These are phyloP conservation scores for Colletotrichum noveboracense DNA, from an alignment of 2,329 filamentous ascomycete genomes.

Conservation along the genomic window DNA sequence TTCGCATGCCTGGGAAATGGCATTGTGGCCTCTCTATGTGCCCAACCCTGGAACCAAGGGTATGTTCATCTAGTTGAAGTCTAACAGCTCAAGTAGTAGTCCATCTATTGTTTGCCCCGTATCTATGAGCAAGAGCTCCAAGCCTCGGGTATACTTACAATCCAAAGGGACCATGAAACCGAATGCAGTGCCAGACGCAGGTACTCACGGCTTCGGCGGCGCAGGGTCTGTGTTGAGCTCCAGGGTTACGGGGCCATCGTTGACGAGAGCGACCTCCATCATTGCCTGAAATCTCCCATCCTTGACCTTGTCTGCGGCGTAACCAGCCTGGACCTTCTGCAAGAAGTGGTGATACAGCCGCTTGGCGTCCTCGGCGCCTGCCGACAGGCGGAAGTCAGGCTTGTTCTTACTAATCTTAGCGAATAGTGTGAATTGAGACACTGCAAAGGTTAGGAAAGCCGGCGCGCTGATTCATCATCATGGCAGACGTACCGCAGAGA, in stretches of 20 bases:
- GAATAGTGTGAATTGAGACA: constrained; percentile 95
- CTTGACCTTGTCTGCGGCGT: constrained; percentile 78
- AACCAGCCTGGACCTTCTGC: constrained; percentile 73
- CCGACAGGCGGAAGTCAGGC: constrained; percentile 91
- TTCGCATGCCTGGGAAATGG: not conserved
- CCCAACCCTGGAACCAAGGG: not conserved
- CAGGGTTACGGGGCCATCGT: constrained; percentile 67
- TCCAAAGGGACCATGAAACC: not conserved
- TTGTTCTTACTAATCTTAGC: constrained; percentile 96
- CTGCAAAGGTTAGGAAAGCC: constrained; percentile 47
- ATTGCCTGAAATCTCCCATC: constrained; percentile 98
- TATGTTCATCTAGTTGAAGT: not conserved
- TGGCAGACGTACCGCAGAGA: constrained; percentile 77
- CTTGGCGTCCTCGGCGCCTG: constrained; percentile 78
- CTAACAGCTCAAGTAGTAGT: not conserved
- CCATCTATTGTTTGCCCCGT: not conserved
- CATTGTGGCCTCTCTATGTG: not conserved
- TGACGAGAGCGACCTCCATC: constrained; percentile 96
- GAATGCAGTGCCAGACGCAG: not conserved
- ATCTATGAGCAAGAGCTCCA: not conserved
- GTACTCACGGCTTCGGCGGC: not conserved
- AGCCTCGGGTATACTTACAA: not conserved
- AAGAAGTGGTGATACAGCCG: constrained; percentile 86
- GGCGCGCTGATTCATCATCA: not conserved
- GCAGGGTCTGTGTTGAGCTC: constrained; percentile 3